These are phyloP conservation scores for Gnetum montanum DNA, from an alignment of 75 land plant genomes.

Conservation along the genomic window DNA sequence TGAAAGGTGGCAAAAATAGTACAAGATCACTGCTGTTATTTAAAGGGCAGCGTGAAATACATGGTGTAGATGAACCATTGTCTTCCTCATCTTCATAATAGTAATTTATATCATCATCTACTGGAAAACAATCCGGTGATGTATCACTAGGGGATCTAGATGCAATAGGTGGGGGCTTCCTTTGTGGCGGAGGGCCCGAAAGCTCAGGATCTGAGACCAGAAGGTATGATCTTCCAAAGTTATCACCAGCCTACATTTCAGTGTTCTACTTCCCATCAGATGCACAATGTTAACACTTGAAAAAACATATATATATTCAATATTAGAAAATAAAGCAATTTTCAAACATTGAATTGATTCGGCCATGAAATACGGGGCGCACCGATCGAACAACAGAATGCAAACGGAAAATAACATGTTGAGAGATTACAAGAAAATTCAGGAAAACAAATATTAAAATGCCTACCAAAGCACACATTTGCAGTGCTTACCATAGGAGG, in stretches of 20 bases:
- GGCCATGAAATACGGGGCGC: no score
- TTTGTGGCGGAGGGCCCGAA: constrained; percentile 79
- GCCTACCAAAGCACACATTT: no score
- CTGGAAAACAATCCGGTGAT: constrained; percentile 43
- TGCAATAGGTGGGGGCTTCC: constrained; percentile 62
- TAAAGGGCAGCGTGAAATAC: constrained; percentile 30
- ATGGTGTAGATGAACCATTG: constrained; percentile 5
- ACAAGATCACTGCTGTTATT: constrained; percentile 58
- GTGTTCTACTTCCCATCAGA: no score
- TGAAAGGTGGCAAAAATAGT: constrained; percentile 59
- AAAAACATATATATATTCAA: no score
- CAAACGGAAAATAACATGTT: no score
- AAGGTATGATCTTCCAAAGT: constrained; percentile 38
- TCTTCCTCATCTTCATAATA: constrained; percentile 63
- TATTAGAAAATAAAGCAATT: no score
- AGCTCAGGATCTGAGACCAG: constrained; percentile 64
- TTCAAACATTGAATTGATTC: no score
- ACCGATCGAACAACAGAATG: no score
- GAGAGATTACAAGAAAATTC: no score
- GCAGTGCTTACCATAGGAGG: constrained; percentile 56
- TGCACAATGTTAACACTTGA: no score
- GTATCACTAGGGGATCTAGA: constrained; percentile 19
- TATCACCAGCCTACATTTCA: constrained; percentile 40
- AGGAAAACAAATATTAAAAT: no score
- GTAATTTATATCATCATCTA: constrained; percentile 87